Evolutionary conservation across 83 land plant species (phyloP), one percentile per base, ranked within the genome.

Genomic region (Larix sibirica): DNA sequence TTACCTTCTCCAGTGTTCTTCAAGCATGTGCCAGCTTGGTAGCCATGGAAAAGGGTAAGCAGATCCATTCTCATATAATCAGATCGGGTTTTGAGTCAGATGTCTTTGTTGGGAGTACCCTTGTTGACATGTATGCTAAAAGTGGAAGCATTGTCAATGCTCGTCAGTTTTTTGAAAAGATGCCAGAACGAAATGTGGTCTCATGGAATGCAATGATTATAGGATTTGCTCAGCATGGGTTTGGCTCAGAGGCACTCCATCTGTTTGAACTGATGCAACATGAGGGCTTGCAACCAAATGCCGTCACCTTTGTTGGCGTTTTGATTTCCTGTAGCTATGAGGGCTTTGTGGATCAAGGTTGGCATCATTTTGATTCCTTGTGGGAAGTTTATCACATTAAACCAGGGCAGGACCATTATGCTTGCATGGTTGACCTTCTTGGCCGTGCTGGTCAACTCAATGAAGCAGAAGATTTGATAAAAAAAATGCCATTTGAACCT

Each of bases 361-460:
- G n/a, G 66, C 24, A 20, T 20, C 24, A 63, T 63, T 63, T 63
- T 23, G 13, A 23, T 20, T 63, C 66, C 66, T 8, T 63, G 66
- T 20, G 26, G 26, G 26, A n/a, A n/a, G 21, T 64, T 64, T 13
- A 64, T 64, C 26, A 64, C 6, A n/a, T 64, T 64, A n/a, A 64
- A 24, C 23, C 26, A 8, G 67, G 67, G 7, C 17, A n/a, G 67
- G 26, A 64, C 6, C 67, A 64, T 24, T 64, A 64, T 64, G 67
- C 67, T 24, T 64, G 67, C 67, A 64, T 64, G 26, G 67, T 64
- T 64, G 67, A 64, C 26, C 67, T 64, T 64, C 26, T 64, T n/a
- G 67, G 67, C 21, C 67, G 13, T 24, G 7, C 67, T n/a, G 67
- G 67, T 64, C 67, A 2, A n/a, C 67, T 64, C 9, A 20, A 64